These are phyloP conservation scores for Penicillium verhagenii DNA, from an alignment of 495 filamentous ascomycete species.

Conservation along the genomic window DNA sequence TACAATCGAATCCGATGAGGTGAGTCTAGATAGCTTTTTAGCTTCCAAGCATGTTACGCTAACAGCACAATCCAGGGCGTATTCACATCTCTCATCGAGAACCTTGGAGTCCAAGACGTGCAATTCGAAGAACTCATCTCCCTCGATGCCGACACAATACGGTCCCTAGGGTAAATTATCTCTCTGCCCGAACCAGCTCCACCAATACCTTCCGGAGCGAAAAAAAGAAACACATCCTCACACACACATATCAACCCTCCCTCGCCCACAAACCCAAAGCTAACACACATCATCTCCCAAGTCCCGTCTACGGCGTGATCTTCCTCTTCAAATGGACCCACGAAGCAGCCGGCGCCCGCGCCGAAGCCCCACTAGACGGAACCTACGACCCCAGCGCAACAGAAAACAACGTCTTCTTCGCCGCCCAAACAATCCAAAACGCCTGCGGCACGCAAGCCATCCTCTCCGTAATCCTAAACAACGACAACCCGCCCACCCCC, in stretches of 20 bases:
- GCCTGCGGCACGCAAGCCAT: slow-evolving; percentile 97
- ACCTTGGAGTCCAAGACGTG: slow-evolving; percentile 85
- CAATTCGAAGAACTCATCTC: slow-evolving; percentile 97
- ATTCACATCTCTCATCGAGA: slow-evolving; percentile 91
- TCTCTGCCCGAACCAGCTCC: background rate
- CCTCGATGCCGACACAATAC: slow-evolving; percentile 78
- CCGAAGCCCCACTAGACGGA: slow-evolving; percentile 69
- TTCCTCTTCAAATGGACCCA: slow-evolving; percentile 99
- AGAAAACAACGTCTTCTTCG: slow-evolving; percentile 83
- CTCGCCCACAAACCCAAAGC: background rate
- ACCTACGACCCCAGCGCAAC: slow-evolving; percentile 68
- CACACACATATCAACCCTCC: background rate
- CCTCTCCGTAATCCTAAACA: slow-evolving; percentile 88
- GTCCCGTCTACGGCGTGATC: slow-evolving; percentile 93
- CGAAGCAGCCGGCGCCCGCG: slow-evolving; percentile 59
- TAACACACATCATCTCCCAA: slow-evolving; percentile 27
- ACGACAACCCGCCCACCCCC: slow-evolving; percentile 43
- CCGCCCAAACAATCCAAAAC: slow-evolving; percentile 97
- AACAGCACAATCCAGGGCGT: slow-evolving; percentile 64
- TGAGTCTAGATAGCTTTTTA: slow-evolving; percentile 37
- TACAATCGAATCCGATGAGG: slow-evolving; percentile 92
- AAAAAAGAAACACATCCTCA: background rate
- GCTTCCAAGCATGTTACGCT: background rate
- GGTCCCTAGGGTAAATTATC: slow-evolving; percentile 53
- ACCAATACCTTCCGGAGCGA: background rate